Evolutionary conservation across 768 basidiomycete species (phyloP).

Genomic region (Dioszegia aurantiaca): DNA sequence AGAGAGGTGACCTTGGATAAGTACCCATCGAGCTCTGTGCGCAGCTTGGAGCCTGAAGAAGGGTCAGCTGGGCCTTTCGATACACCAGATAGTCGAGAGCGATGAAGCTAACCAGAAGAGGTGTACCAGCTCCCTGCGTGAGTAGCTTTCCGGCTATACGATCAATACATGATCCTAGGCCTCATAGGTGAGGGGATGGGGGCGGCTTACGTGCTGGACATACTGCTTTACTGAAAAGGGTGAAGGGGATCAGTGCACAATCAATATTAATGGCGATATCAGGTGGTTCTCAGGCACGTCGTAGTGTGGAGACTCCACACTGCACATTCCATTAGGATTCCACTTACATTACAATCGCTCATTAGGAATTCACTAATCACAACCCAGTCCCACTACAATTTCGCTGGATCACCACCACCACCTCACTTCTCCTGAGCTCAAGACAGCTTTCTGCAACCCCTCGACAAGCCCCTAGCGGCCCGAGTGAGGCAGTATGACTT

Average conservation of each 20-base stretch:
- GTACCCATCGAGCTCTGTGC: conserved; percentile 64
- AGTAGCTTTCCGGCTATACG: conserved; percentile 57
- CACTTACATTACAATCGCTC: not conserved
- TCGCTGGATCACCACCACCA: not conserved
- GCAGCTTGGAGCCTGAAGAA: conserved; percentile 60
- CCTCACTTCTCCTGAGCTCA: not conserved
- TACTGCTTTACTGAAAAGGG: not conserved
- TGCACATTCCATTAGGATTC: not conserved
- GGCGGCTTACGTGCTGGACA: conserved; percentile 2
- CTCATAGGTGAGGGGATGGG: not conserved
- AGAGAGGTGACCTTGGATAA: conserved; percentile 61
- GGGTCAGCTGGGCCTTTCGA: not conserved
- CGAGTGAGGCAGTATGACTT: conserved; percentile 42
- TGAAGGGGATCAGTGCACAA: too few relatives aligned
- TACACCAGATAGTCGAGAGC: too few relatives aligned
- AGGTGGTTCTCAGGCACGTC: too few relatives aligned
- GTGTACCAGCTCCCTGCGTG: conserved; percentile 94
- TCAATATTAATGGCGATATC: too few relatives aligned
- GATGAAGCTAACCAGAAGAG: conserved; percentile 58
- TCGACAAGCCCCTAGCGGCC: too few relatives aligned
- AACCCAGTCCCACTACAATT: not conserved
- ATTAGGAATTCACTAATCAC: conserved; percentile 5
- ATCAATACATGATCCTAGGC: not conserved
- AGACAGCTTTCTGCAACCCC: too few relatives aligned
- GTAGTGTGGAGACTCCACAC: not conserved